Percentiles rank a stretch among this genome's conserved stretches.
Conservation (phyloP, 2,329 filamentous ascomycete species). For the Paracoccidioides brasiliensis region DNA sequence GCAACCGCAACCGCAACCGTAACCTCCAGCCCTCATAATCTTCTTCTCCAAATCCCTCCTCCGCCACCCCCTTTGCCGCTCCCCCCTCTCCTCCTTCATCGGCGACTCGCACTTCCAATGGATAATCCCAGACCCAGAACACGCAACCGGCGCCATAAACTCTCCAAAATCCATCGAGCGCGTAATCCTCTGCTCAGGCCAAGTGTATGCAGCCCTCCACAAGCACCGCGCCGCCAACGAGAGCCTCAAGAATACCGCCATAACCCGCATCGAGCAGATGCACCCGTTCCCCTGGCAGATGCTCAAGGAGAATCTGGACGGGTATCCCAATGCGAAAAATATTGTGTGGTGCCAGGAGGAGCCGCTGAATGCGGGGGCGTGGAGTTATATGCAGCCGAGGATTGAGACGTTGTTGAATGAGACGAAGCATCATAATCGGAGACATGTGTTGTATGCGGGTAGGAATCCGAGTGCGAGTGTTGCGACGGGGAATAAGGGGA, state of each 20-base stretch:
- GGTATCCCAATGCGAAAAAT: conserved; percentile 92
- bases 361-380: conserved; percentile 90
- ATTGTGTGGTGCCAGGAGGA: conserved; percentile 98
- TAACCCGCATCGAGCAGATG: conserved; percentile 92
- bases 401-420: conserved; percentile 93
- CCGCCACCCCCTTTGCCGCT: conserved; percentile 84
- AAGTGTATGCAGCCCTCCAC: conserved; percentile 80
- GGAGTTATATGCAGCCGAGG: conserved; percentile 93
- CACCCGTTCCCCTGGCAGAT: conserved; percentile 99
- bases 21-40: conserved; percentile 60
- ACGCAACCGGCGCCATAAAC: conserved; percentile 62
- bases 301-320: conserved; percentile 90
- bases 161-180: conserved; percentile 78
- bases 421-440: conserved; percentile 80
- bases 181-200: conserved; percentile 85
- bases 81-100: conserved; percentile 77
- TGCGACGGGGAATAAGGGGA: conserved; percentile 79
- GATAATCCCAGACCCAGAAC: conserved; percentile 85
- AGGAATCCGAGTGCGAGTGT: conserved; percentile 87
- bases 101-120: conserved; percentile 89
- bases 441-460: conserved; percentile 93
- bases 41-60: conserved; percentile 98
- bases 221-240: conserved; percentile 83
- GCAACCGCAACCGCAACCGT: conserved; percentile 2
- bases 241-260: conserved; percentile 68